A percentile compares a stretch with the other conserved stretches of the same genome.
Conservation (phyloP, 129 eudicot species). For the Calendula officinalis region DNA sequence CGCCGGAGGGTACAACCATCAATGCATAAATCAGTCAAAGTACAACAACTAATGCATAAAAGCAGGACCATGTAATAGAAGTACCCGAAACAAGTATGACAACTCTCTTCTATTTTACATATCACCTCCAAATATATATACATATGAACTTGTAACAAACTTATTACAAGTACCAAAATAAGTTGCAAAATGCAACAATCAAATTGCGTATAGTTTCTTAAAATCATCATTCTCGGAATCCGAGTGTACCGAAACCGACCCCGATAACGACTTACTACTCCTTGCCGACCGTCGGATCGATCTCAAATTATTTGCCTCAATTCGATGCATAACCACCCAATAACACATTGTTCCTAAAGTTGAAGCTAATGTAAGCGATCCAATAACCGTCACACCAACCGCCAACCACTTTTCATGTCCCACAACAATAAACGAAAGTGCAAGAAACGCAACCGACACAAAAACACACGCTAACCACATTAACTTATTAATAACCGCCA, state of each 20-base stretch:
- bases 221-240: slow-evolving; percentile 51
- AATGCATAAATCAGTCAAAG: no score
- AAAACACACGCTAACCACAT: slow-evolving; percentile 74
- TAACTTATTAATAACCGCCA: slow-evolving; percentile 67
- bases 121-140: slow-evolving; percentile 25
- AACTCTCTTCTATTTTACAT: slow-evolving; percentile 23
- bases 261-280: slow-evolving; percentile 57
- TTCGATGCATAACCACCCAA: slow-evolving; percentile 73
- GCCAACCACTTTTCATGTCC: slow-evolving; percentile 68
- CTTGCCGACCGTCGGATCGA: slow-evolving; percentile 43
- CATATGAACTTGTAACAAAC: slow-evolving; percentile 9
- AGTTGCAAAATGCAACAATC: slow-evolving; percentile 15
- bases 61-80: no score
- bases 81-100: not conserved
- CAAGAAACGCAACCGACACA: slow-evolving; percentile 63
- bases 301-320: slow-evolving; percentile 58
- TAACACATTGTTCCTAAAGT: slow-evolving; percentile 69
- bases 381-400: slow-evolving; percentile 59
- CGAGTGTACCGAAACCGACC: slow-evolving; percentile 43
- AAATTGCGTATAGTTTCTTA: slow-evolving; percentile 59
- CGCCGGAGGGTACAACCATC: no score
- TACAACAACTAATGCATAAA: no score
- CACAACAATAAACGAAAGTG: slow-evolving; percentile 58
- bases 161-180: slow-evolving; percentile 13
- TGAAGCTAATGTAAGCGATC: slow-evolving; percentile 60